Evolutionary conservation across 805 yeast species (phyloP).

Genomic region (Starmerella lactis-condensi): DNA sequence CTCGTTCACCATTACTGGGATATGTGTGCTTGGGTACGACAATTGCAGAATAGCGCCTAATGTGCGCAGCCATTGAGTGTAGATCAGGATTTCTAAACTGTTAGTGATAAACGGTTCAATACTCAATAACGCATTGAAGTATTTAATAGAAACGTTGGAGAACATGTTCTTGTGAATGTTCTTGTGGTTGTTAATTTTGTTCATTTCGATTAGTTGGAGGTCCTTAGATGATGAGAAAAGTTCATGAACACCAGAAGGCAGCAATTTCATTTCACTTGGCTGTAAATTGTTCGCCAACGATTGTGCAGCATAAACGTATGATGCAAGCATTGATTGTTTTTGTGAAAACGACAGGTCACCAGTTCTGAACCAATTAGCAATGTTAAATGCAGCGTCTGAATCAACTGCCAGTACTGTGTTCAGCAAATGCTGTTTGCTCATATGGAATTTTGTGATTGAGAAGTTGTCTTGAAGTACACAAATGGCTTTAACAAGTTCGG

Average conservation of each 20-base stretch:
- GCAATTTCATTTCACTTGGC: constrained; percentile 25
- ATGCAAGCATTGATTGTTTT: constrained; percentile 47
- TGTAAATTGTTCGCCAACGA: constrained; percentile 50
- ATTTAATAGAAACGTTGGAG: constrained; percentile 28
- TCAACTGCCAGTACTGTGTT: constrained; percentile 43
- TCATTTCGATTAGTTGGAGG: constrained; percentile 15
- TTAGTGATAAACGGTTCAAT: constrained; percentile 9
- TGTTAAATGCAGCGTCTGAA: constrained; percentile 28
- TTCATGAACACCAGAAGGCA: constrained; percentile 33
- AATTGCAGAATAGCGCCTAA: constrained; percentile 38
- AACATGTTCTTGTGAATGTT: constrained; percentile 20
- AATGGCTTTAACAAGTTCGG: constrained; percentile 33
- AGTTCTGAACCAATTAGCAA: constrained; percentile 31
- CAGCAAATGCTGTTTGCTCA: constrained; percentile 43
- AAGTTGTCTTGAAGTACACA: constrained; percentile 38
- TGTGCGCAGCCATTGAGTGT: constrained; percentile 42
- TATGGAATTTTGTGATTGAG: constrained; percentile 42
- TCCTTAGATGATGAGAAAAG: constrained; percentile 21
- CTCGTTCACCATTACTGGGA: constrained; percentile 42
- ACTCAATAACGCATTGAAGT: constrained; percentile 38
- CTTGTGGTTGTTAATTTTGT: constrained; percentile 2
- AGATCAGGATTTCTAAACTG: constrained; percentile 27
- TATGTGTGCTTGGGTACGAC: constrained; percentile 36
- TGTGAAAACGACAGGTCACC: constrained; percentile 75
- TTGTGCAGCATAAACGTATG: constrained; percentile 53